Evolutionary conservation across 495 filamentous ascomycete genomes (phyloP).

Genomic region (Talaromyces nanjingensis): DNA sequence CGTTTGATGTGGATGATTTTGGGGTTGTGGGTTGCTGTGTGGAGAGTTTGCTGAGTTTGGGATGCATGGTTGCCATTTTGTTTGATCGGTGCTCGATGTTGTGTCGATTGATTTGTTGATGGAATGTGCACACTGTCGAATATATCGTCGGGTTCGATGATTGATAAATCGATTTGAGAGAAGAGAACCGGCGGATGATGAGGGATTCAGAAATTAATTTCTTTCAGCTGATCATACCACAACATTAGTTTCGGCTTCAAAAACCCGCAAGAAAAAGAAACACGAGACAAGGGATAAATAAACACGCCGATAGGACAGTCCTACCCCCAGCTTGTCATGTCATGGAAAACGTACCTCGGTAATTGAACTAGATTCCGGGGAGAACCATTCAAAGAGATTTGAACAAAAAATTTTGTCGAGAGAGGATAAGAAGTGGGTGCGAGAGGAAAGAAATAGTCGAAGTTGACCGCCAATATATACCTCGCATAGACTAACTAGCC

Average conservation of each 20-base stretch:
- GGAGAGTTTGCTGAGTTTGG: slow-evolving; percentile 1
- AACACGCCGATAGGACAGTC: neutral
- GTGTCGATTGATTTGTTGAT: neutral
- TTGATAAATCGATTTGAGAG: neutral
- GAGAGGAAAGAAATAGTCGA: neutral
- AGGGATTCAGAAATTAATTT: neutral
- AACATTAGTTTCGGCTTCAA: neutral
- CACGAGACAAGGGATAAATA: neutral
- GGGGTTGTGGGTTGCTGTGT: slow-evolving; percentile 7
- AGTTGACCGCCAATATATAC: neutral
- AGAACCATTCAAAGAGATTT: neutral
- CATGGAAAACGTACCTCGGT: neutral
- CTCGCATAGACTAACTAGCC: neutral
- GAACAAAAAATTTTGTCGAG: neutral
- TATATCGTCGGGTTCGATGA: neutral
- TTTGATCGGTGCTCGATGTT: neutral
- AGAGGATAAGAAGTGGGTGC: neutral
- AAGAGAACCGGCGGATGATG: neutral
- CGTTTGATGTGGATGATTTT: slow-evolving; percentile 7
- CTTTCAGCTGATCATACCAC: neutral
- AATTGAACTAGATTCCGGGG: neutral
- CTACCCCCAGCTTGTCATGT: neutral
- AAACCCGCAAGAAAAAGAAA: neutral
- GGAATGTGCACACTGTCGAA: neutral
- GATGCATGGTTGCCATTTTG: neutral